phyloP scores from a whole-genome alignment of 441 rosid species.

The Syzygium syzygioides region DNA sequence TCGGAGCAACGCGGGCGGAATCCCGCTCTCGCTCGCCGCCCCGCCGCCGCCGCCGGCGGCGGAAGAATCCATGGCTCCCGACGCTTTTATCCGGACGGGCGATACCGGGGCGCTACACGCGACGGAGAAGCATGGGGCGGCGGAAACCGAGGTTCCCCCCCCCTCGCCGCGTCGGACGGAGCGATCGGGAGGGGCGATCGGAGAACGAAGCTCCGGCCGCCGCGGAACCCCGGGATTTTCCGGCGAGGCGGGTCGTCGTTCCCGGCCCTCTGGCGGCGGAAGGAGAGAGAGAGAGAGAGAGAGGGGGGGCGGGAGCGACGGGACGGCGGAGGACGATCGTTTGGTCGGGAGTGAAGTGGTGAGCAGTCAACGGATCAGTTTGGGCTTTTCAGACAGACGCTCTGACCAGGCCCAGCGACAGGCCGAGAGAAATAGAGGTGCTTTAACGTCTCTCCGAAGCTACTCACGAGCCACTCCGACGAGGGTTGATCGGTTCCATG shows the following conservation, averaged over 20 bases:
- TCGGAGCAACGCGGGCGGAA: slow-evolving; percentile 18
- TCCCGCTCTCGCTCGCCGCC: slow-evolving; percentile 22
- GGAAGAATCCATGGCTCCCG: slow-evolving; percentile 2
- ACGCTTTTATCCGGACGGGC: background rate
- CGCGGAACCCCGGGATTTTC: background rate
- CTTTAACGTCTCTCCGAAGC: no score
- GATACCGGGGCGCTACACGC: background rate
- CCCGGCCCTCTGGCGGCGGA: background rate
- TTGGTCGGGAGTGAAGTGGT: background rate
- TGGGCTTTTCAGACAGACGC: background rate
- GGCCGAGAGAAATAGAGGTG: background rate
- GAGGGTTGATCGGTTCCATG: no score
- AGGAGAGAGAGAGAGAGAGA: background rate
- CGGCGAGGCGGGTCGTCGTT: background rate
- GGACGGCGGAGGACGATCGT: background rate
- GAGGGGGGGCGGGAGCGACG: background rate
- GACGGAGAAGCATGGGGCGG: background rate
- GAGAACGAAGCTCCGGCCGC: background rate
- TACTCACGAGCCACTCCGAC: no score
- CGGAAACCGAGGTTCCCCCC: background rate
- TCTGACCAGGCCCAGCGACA: background rate
- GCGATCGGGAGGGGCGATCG: background rate
- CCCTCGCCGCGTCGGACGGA: background rate
- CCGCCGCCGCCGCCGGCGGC: background rate
- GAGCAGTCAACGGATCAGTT: background rate